Evolutionary conservation across 192 early-diverging fungal species (phyloP).

Genomic region (Allomyces macrogynus): DNA sequence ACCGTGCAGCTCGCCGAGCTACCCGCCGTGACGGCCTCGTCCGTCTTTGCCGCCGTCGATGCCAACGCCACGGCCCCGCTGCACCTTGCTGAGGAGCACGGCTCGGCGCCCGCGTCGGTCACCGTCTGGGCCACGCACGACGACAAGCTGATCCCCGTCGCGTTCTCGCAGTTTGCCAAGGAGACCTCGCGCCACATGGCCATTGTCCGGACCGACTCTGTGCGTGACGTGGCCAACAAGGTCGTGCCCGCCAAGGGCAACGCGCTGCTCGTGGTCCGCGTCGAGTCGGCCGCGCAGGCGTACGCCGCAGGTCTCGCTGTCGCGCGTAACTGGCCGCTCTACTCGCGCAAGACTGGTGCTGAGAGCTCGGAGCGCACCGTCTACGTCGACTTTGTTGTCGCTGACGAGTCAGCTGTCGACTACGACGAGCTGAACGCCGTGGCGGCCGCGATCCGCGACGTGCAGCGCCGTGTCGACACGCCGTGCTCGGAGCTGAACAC

Average conservation of each 20-base stretch:
- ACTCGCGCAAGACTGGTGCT: constrained; percentile 9
- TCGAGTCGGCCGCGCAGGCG: constrained; percentile 4
- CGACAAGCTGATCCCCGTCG: background rate
- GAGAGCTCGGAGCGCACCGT: background rate
- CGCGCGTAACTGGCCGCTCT: constrained; percentile 8
- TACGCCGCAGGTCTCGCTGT: constrained; percentile 2
- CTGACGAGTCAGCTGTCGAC: constrained; percentile 1
- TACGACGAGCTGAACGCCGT: constrained; percentile 2
- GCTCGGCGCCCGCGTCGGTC: background rate
- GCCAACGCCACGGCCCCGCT: background rate
- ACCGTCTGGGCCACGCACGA: background rate
- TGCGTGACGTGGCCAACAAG: constrained; percentile 11
- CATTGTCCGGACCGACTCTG: constrained; percentile 15
- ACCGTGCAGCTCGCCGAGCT: background rate
- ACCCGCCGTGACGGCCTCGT: background rate
- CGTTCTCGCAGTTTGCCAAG: constrained; percentile 3
- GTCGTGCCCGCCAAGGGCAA: constrained; percentile 7
- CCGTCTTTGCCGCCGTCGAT: background rate
- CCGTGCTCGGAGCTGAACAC: constrained; percentile 23
- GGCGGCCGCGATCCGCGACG: constrained; percentile 10
- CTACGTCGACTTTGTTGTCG: constrained; percentile 1
- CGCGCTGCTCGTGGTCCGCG: constrained; percentile 1
- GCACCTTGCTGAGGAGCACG: background rate
- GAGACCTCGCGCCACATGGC: constrained; percentile 15
- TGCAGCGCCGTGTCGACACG: constrained; percentile 21